Evolutionary conservation across 1,284 basidiomycete species (phyloP).

Genomic region (Trichosporon faecale): DNA sequence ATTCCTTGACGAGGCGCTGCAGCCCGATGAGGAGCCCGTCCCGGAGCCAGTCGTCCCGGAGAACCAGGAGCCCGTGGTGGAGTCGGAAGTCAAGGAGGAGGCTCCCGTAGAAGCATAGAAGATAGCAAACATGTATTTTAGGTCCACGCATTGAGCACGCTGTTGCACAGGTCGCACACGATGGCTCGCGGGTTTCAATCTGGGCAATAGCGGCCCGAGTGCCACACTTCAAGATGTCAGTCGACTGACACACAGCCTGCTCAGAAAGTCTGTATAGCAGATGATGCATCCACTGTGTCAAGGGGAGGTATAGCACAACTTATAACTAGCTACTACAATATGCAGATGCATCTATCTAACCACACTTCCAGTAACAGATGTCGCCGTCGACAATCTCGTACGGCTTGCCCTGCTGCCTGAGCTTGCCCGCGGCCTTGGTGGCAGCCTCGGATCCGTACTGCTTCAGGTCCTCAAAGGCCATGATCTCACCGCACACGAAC

Average conservation of each 20-base stretch:
- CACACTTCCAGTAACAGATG: constrained; percentile 52
- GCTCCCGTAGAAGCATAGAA: not conserved
- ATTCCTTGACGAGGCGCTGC: constrained; percentile 63
- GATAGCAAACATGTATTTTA: not conserved
- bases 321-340: constrained; percentile 11
- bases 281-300: constrained; percentile 6
- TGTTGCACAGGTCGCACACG: no score
- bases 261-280: not conserved
- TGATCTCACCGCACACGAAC: constrained; percentile 99
- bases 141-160: not conserved
- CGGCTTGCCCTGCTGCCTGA: constrained; percentile 93
- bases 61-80: not conserved
- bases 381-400: constrained; percentile 57
- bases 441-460: constrained; percentile 85
- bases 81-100: not conserved
- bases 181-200: no score
- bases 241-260: no score
- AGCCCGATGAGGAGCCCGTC: not conserved
- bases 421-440: constrained; percentile 93
- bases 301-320: constrained; percentile 5
- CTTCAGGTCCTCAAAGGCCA: constrained; percentile 85
- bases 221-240: no score
- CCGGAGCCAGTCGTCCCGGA: not conserved
- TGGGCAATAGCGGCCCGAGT: no score
- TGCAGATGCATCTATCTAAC: constrained; percentile 17